Conservation (phyloP, 495 filamentous ascomycete genomes). For the Cetradonia linearis region DNA sequence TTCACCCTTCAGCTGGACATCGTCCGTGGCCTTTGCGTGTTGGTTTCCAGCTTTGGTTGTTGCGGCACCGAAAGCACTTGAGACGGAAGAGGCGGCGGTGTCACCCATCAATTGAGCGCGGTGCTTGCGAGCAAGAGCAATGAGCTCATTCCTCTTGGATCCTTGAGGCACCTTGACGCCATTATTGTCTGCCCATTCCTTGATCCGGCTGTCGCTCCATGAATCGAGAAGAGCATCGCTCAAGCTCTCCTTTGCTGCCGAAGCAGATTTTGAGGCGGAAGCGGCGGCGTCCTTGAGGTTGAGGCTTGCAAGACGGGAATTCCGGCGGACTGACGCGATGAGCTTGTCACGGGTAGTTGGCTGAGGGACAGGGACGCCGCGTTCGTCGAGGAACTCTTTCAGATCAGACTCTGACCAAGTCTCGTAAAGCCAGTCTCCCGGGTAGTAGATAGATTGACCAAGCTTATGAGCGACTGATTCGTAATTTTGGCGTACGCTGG, state of each 20-base stretch:
- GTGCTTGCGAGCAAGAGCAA: slow-evolving; percentile 86
- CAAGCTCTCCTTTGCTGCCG: slow-evolving; percentile 56
- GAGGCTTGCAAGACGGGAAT: slow-evolving; percentile 68
- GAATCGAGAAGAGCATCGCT: slow-evolving; percentile 76
- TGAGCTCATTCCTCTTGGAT: slow-evolving; percentile 76
- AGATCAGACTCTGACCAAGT: slow-evolving; percentile 72
- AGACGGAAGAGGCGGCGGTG: slow-evolving; percentile 48
- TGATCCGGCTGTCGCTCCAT: slow-evolving; percentile 76
- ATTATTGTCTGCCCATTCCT: slow-evolving; percentile 69
- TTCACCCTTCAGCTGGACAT: slow-evolving; percentile 51
- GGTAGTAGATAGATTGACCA: slow-evolving; percentile 71
- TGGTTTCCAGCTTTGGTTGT: slow-evolving; percentile 73
- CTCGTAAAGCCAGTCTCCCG: slow-evolving; percentile 92
- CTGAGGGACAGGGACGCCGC: slow-evolving; percentile 81
- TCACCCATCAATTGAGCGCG: slow-evolving; percentile 63
- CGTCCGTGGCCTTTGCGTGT: slow-evolving; percentile 65
- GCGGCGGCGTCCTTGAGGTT: slow-evolving; percentile 48
- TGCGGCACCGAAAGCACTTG: slow-evolving; percentile 64
- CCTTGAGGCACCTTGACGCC: slow-evolving; percentile 79
- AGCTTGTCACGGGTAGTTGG: slow-evolving; percentile 78
- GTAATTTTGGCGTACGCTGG: slow-evolving; percentile 70
- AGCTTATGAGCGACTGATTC: slow-evolving; percentile 71
- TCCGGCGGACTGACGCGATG: slow-evolving; percentile 80
- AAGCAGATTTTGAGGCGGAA: slow-evolving; percentile 55
- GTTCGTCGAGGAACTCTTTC: slow-evolving; percentile 79